These are phyloP conservation scores for Phialophora expanda DNA, from an alignment of 2,329 filamentous ascomycete species.

Conservation along the genomic window DNA sequence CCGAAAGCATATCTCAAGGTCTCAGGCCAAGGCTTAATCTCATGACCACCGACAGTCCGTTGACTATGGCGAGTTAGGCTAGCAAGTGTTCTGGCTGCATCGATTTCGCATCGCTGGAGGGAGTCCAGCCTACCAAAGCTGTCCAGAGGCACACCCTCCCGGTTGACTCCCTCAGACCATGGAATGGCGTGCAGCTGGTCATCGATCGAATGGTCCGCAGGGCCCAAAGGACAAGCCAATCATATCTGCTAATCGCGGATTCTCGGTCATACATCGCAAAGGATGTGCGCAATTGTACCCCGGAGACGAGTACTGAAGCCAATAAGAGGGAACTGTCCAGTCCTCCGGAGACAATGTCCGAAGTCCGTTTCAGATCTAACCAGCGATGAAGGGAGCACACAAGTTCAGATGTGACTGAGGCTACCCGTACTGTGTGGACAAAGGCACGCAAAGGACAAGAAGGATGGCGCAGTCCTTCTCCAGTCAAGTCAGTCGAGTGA, in stretches of 20 bases:
- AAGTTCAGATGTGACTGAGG: neutral
- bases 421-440: neutral
- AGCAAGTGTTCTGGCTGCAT: constrained; percentile 13
- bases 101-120: constrained; percentile 11
- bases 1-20: constrained; percentile 22
- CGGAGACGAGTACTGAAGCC: neutral
- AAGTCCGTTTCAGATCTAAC: neutral
- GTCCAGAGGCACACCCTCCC: constrained; percentile 19
- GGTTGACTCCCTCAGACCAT: constrained; percentile 2
- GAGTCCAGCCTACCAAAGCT: constrained; percentile 11
- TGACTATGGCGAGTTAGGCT: constrained; percentile 26
- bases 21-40: constrained; percentile 18
- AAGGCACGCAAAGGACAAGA: neutral
- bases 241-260: neutral
- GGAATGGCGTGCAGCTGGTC: constrained; percentile 24
- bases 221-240: constrained; percentile 13
- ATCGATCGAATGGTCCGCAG: constrained; percentile 13
- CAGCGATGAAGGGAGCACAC: neutral
- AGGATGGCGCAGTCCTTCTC: constrained; percentile 7
- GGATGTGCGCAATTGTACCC: constrained; percentile 6
- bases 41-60: constrained; percentile 25
- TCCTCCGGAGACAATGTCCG: neutral
- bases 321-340: neutral
- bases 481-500: neutral
- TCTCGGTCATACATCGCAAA: neutral